Evolutionary conservation across 2,329 filamentous ascomycete species (phyloP), one percentile per base, ranked within the genome.

Genomic region (Mycosphaerella arachidis): DNA sequence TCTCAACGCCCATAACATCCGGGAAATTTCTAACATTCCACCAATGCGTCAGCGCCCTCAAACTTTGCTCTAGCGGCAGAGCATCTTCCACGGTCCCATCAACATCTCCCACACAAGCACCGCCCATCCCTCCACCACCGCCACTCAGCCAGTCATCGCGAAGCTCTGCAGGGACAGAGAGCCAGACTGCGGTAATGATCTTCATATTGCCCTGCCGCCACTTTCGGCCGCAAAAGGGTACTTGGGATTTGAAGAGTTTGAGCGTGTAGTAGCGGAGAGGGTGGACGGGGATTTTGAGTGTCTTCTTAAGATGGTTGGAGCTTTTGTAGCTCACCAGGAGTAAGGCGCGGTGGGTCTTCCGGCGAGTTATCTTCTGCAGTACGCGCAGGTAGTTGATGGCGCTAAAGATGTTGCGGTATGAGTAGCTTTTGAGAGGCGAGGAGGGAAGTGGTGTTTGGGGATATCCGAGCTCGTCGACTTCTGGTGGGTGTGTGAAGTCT

Each of bases 151-250:
- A 97, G 76, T 97, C 94, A 71, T 99, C 94, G 31, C 93, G 84
- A 50, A 99, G 81, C 74, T 97, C 93, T 0, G 93, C 93, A 7
- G 92, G 84, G 71, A 93, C 96, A 76, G 96, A 91, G 53, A 99
- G 81, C 75, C 97, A 99, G 1, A 99, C 91, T 3, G 92, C 92
- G 0, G 94, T 99, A 72, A 99, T 99, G 71, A 97, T 92, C 57
- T 93, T 90, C 94, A 99, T 99, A 75, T 99, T 97, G 68, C 87
- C 87, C 78, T 97, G 94, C 13, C 94, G 87, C 94, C 94, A 99
- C 78, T 99, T 99, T 48, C 94, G 88, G 24, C 94, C 93, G 75
- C 93, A 97, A 79, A 96, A 99, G 0, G 94, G 94, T 4, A 99
- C 94, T 75, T 99, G 94, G 62, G 92, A 94, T 76, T 99, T 99